Percentiles rank a stretch among this genome's conserved stretches.
Conservation (phyloP, 164 flowering plant species). For the Vitis labrusca region DNA sequence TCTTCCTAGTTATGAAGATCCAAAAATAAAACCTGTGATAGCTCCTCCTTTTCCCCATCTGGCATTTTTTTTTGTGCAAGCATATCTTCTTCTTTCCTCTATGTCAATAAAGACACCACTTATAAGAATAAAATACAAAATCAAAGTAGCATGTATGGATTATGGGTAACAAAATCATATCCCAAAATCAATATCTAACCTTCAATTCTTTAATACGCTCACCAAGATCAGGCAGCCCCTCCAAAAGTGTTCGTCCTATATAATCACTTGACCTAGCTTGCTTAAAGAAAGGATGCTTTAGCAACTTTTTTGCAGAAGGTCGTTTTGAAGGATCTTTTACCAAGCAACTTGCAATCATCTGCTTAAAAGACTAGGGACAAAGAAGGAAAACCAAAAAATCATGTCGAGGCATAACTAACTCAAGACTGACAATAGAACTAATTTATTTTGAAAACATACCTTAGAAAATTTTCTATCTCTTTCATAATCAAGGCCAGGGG, state of each 20-base stretch:
- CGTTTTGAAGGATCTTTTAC: conserved; percentile 93
- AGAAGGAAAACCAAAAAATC: conserved; percentile 4
- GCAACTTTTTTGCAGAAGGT: conserved; percentile 81
- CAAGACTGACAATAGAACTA: not conserved
- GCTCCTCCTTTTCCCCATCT: conserved; percentile 84
- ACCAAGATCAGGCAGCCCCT: conserved; percentile 88
- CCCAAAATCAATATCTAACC: conserved; percentile 34
- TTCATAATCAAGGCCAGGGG: conserved; percentile 89
- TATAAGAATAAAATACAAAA: conserved; percentile 5
- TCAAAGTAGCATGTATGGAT: not conserved
- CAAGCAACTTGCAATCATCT: conserved; percentile 96
- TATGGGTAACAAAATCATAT: not conserved
- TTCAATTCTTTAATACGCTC: conserved; percentile 75
- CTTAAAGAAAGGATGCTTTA: conserved; percentile 87
- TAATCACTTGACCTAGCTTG: conserved; percentile 90
- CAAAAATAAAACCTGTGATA: conserved; percentile 72
- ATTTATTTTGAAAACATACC: conserved; percentile 37
- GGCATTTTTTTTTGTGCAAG: conserved; percentile 93
- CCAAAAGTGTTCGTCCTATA: conserved; percentile 68
- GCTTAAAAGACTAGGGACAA: conserved; percentile 75
- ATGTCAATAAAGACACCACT: conserved; percentile 5
- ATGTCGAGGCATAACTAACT: not conserved
- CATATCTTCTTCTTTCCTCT: conserved; percentile 91
- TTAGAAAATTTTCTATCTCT: conserved; percentile 84
- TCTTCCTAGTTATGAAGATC: not conserved